phyloP scores from a whole-genome alignment of 495 filamentous ascomycete genomes.

The Aspergillus hancockii region DNA sequence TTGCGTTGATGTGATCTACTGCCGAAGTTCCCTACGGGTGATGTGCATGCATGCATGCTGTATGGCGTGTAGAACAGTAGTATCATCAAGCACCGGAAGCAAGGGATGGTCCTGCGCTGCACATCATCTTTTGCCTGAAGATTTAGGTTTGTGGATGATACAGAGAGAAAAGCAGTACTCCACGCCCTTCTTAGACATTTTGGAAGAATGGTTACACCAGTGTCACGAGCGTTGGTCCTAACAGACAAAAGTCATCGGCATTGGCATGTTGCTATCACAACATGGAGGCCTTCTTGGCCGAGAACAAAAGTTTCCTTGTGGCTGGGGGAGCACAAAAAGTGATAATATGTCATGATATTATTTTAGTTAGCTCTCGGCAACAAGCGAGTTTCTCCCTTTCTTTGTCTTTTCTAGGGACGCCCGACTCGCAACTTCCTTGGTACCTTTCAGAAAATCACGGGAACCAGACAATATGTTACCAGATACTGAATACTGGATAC shows the following conservation, averaged over 20 bases:
- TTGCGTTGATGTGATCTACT: neutral
- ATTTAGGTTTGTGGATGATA: neutral
- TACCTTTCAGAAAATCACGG: neutral
- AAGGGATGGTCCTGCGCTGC: constrained; percentile 24
- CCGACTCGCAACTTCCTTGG: neutral
- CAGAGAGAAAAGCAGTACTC: constrained; percentile 1
- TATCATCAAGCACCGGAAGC: constrained; percentile 18
- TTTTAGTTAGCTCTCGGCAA: neutral
- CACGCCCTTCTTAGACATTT: neutral
- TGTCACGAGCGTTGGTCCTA: neutral
- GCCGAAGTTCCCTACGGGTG: constrained; percentile 2
- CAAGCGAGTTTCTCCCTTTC: neutral
- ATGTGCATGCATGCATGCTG: constrained; percentile 4
- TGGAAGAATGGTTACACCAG: neutral
- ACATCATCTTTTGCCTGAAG: neutral
- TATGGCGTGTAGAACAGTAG: neutral
- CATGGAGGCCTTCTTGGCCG: neutral
- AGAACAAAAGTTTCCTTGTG: neutral
- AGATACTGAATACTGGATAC: neutral
- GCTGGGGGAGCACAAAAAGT: neutral
- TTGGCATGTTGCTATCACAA: constrained; percentile 2
- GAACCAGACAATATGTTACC: neutral
- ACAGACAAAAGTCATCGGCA: neutral
- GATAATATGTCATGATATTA: neutral
- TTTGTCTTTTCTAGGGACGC: neutral